These are phyloP conservation scores for Phytopythium chamaehyphon DNA, from an alignment of 352 stramenopile species.

Conservation along the genomic window DNA sequence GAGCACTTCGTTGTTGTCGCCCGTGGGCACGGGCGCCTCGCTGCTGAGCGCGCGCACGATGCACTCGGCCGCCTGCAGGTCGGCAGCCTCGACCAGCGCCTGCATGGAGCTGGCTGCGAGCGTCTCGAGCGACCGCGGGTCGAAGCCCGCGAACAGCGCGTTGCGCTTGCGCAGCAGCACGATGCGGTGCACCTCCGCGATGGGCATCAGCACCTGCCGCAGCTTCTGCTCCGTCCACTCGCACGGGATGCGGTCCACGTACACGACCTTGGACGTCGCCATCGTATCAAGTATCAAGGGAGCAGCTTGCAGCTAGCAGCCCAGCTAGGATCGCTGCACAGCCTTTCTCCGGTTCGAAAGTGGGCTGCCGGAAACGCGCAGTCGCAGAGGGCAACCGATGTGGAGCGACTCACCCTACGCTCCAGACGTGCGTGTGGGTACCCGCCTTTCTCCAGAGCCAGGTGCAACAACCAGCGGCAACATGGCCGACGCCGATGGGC, in stretches of 20 bases:
- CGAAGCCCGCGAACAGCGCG: slow-evolving; percentile 39
- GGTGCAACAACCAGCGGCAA: neutral
- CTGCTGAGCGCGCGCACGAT: slow-evolving; percentile 26
- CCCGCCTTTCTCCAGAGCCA: neutral
- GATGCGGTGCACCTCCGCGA: slow-evolving; percentile 28
- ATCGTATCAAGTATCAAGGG: neutral
- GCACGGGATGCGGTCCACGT: slow-evolving; percentile 42
- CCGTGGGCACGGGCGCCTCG: slow-evolving; percentile 20
- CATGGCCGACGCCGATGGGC: neutral
- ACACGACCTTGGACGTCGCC: slow-evolving; percentile 46
- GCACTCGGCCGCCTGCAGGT: slow-evolving; percentile 21
- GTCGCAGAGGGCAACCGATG: neutral
- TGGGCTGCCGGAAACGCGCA: neutral
- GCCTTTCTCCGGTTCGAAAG: neutral
- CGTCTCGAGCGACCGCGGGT: slow-evolving; percentile 27
- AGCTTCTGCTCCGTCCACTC: slow-evolving; percentile 41
- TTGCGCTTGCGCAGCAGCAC: slow-evolving; percentile 53
- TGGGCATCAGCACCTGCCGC: slow-evolving; percentile 18
- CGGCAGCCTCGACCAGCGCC: slow-evolving; percentile 37
- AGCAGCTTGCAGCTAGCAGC: neutral
- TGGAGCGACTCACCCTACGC: neutral
- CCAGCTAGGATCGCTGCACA: neutral
- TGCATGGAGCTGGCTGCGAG: slow-evolving; percentile 31
- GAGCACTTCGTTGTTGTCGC: slow-evolving; percentile 11
- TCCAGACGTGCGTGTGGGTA: neutral